A percentile compares a stretch with the other conserved stretches of the same genome.
Conservation (phyloP, 2,329 filamentous ascomycete genomes). For the Fusarium tupiense region DNA sequence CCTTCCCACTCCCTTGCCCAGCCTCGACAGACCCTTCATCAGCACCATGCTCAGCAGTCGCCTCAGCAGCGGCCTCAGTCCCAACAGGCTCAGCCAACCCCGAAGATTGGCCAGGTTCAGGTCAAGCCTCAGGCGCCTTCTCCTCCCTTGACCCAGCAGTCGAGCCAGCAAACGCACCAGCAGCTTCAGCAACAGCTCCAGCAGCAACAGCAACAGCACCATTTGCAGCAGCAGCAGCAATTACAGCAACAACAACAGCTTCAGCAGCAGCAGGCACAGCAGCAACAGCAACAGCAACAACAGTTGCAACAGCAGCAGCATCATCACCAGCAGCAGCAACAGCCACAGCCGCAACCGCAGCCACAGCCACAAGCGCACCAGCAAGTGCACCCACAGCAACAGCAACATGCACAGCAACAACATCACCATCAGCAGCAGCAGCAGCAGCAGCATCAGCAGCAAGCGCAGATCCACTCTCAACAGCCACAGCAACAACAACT, state of each 20-base stretch:
- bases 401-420: slow-evolving; percentile 45
- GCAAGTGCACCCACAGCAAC: slow-evolving; percentile 47
- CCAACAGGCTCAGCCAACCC: slow-evolving; percentile 46
- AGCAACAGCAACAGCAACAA: slow-evolving; percentile 39
- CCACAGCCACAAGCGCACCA: slow-evolving; percentile 45
- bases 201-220: slow-evolving; percentile 42
- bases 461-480: slow-evolving; percentile 38
- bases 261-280: slow-evolving; percentile 38
- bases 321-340: slow-evolving; percentile 46
- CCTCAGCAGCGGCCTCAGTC: slow-evolving; percentile 52
- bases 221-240: slow-evolving; percentile 45
- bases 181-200: slow-evolving; percentile 41
- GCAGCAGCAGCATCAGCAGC: slow-evolving; percentile 41
- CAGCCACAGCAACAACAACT: slow-evolving; percentile 40
- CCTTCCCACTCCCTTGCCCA: slow-evolving; percentile 41
- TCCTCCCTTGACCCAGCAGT: slow-evolving; percentile 46
- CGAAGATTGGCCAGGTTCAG: slow-evolving; percentile 47
- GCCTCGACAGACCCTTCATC: slow-evolving; percentile 41
- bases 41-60: slow-evolving; percentile 45
- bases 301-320: slow-evolving; percentile 42
- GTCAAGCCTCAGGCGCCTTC: slow-evolving; percentile 47
- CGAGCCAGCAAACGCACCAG: slow-evolving; percentile 42
- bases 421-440: slow-evolving; percentile 43
- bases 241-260: slow-evolving; percentile 45
- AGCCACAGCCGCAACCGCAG: slow-evolving; percentile 40